Percentiles rank a stretch among this genome's conserved stretches.
Conservation (phyloP, 225 moss, liverwort and hornwort genomes). For the Marchantia paleacea region DNA sequence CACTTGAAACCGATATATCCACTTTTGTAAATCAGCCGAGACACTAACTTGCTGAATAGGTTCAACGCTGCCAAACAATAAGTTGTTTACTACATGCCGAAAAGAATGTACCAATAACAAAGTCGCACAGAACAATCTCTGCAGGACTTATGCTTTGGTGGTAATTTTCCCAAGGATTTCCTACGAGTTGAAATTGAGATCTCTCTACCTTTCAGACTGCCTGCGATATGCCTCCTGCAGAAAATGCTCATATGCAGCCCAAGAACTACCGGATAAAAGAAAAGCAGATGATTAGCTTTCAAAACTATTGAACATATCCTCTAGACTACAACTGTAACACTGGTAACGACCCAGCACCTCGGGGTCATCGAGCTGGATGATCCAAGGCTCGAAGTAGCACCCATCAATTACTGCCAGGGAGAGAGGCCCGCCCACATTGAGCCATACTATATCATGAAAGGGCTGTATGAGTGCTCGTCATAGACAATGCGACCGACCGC, state of each 20-base stretch:
- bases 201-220: background rate
- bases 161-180: background rate
- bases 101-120: background rate
- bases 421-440: constrained; percentile 3
- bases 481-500: background rate
- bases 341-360: background rate
- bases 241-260: background rate
- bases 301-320: background rate
- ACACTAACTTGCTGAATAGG: background rate
- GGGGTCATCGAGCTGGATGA: background rate
- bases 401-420: background rate
- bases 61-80: background rate
- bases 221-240: no score
- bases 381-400: background rate
- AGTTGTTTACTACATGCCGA: background rate
- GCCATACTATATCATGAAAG: background rate
- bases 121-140: background rate
- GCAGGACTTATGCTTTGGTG: background rate
- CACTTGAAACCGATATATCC: background rate
- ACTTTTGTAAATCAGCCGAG: background rate
- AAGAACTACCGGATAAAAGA: no score
- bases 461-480: background rate
- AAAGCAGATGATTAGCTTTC: background rate
- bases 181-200: background rate
- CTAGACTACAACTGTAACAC: constrained; percentile 10